Conservation (phyloP, 257 asterid species). For the Primulina eburnea region DNA sequence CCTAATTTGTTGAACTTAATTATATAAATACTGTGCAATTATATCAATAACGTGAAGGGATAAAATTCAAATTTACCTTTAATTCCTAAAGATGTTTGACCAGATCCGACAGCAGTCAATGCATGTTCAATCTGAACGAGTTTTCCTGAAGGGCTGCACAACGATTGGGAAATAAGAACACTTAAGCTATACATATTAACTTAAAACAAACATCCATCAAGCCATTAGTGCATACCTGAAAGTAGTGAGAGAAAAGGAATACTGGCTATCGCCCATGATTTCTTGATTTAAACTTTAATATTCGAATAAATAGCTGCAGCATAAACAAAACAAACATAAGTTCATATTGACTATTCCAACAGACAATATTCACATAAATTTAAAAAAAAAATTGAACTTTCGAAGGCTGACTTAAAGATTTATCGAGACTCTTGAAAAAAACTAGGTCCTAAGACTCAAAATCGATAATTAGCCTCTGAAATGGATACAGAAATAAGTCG, state of each 20-base stretch:
- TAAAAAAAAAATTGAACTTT: not conserved
- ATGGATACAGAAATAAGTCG: not conserved
- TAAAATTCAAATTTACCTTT: constrained; percentile 54
- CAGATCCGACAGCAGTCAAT: constrained; percentile 97
- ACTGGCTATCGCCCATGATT: constrained; percentile 97
- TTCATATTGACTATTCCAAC: not conserved
- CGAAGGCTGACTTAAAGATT: not conserved
- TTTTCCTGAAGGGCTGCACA: constrained; percentile 91
- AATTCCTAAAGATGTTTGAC: constrained; percentile 96
- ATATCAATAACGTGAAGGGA: not conserved
- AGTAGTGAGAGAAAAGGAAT: constrained; percentile 97
- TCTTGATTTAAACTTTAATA: constrained; percentile 20
- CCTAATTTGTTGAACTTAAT: not conserved
- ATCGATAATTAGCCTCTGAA: not conserved
- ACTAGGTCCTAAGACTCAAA: not conserved
- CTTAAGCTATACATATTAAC: constrained; percentile 5
- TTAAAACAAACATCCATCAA: constrained; percentile 2
- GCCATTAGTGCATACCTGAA: constrained; percentile 60
- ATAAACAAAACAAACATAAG: not conserved
- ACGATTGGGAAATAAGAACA: constrained; percentile 6
- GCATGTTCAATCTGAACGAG: constrained; percentile 99
- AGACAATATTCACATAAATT: not conserved
- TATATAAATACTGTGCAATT: no score
- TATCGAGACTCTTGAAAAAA: not conserved
- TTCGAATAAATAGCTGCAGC: constrained; percentile 17